A percentile compares a stretch with the other conserved stretches of the same genome.
These are phyloP conservation scores for Pichia sp. DNA, from an alignment of 1,139 yeast species.

Conservation along the genomic window DNA sequence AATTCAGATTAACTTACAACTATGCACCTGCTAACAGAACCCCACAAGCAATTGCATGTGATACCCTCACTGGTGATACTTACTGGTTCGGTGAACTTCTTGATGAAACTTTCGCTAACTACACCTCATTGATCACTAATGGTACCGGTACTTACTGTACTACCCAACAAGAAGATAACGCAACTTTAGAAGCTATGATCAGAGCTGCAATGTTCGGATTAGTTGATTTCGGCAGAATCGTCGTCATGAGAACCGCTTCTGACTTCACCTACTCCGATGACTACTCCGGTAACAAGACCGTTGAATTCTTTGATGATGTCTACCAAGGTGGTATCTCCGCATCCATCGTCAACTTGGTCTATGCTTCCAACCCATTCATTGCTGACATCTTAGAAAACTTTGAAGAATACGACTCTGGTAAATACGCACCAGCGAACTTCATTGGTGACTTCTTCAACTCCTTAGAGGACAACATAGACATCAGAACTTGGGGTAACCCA, in stretches of 20 bases:
- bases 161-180: constrained; percentile 66
- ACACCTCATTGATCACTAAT: constrained; percentile 46
- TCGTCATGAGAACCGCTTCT: constrained; percentile 57
- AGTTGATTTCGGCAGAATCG: constrained; percentile 50
- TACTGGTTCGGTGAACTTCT: constrained; percentile 51
- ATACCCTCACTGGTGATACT: constrained; percentile 53
- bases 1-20: constrained; percentile 41
- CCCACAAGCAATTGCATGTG: constrained; percentile 50
- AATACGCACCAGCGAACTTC: constrained; percentile 42
- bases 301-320: constrained; percentile 43
- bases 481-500: constrained; percentile 28
- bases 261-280: constrained; percentile 53
- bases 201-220: constrained; percentile 50
- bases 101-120: constrained; percentile 44
- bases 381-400: constrained; percentile 48
- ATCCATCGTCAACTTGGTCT: constrained; percentile 44
- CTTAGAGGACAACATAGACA: constrained; percentile 28
- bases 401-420: constrained; percentile 40
- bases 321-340: constrained; percentile 48
- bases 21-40: constrained; percentile 42
- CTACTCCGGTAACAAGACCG: constrained; percentile 38
- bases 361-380: constrained; percentile 51
- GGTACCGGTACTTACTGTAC: constrained; percentile 55
- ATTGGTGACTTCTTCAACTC: constrained; percentile 55
- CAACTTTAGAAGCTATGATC: constrained; percentile 52